These are phyloP conservation scores for Lipomyces chichibuensis DNA, from an alignment of 805 yeast genomes.

Conservation along the genomic window DNA sequence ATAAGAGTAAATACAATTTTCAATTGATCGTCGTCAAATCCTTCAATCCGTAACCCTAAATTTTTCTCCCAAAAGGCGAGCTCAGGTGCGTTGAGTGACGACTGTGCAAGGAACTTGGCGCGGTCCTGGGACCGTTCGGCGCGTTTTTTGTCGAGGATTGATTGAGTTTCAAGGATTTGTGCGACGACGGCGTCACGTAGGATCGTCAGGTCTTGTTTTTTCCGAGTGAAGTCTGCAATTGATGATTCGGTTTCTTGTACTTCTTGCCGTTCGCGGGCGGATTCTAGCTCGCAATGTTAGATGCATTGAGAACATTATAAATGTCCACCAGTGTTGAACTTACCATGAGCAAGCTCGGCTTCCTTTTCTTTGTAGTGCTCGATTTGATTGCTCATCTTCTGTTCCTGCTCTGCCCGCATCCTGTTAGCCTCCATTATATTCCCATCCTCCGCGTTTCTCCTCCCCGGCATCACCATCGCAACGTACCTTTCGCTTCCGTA, in stretches of 20 bases:
- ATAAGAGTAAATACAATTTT: constrained; percentile 55
- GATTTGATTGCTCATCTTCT: constrained; percentile 44
- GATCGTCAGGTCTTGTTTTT: constrained; percentile 37
- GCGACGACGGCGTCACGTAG: constrained; percentile 34
- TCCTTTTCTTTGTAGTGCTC: constrained; percentile 34
- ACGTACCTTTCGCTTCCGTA: constrained; percentile 34
- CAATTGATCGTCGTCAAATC: constrained; percentile 52
- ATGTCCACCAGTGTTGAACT: background rate
- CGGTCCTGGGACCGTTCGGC: constrained; percentile 44
- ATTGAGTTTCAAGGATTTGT: constrained; percentile 45
- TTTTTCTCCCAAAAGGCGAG: constrained; percentile 55
- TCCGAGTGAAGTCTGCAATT: constrained; percentile 37
- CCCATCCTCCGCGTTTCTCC: background rate
- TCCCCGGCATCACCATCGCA: background rate
- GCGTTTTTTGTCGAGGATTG: constrained; percentile 43
- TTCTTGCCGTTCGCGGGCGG: constrained; percentile 38
- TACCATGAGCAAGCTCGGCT: constrained; percentile 30
- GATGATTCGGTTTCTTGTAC: constrained; percentile 38
- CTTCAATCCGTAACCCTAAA: constrained; percentile 60
- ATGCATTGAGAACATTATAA: background rate
- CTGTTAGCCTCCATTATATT: background rate
- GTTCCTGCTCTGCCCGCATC: constrained; percentile 34
- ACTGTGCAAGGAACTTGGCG: constrained; percentile 48
- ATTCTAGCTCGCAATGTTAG: constrained; percentile 12
- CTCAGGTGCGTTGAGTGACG: constrained; percentile 56